phyloP scores from a whole-genome alignment of 73 alveolate genomes.

The Paramecium sexaurelia region DNA sequence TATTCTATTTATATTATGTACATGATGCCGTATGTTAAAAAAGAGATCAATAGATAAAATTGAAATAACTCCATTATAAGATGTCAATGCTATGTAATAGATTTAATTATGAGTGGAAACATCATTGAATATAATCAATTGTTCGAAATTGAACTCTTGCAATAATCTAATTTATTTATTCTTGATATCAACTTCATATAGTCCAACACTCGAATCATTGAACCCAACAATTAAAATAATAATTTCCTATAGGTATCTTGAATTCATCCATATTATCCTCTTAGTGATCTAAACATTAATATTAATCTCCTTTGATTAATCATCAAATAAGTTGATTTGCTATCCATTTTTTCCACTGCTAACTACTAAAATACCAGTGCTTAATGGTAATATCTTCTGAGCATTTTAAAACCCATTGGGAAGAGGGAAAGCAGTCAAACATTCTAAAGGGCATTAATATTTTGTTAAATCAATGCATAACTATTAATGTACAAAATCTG shows the following conservation, averaged over 20 bases:
- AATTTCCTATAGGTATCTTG: neutral
- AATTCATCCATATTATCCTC: conserved; percentile 14
- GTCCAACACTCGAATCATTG: neutral
- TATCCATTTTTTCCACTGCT: neutral
- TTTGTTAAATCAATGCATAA: neutral
- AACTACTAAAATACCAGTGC: neutral
- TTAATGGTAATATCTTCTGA: neutral
- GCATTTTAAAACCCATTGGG: neutral
- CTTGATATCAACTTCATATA: neutral
- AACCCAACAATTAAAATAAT: neutral
- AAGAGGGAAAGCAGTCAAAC: neutral
- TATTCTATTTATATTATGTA: neutral
- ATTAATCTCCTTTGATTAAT: neutral
- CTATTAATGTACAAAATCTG: neutral
- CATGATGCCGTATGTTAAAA: neutral
- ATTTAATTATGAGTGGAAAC: neutral
- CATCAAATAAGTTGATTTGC: neutral
- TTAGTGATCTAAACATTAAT: neutral
- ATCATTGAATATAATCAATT: neutral
- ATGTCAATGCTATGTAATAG: neutral
- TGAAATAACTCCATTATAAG: conserved; percentile 2
- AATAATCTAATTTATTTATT: neutral
- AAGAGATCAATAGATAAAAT: neutral
- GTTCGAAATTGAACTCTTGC: neutral
- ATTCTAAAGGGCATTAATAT: neutral